These are phyloP conservation scores for Lactifluus pinguis DNA, from an alignment of 768 basidiomycete genomes.

Conservation along the genomic window DNA sequence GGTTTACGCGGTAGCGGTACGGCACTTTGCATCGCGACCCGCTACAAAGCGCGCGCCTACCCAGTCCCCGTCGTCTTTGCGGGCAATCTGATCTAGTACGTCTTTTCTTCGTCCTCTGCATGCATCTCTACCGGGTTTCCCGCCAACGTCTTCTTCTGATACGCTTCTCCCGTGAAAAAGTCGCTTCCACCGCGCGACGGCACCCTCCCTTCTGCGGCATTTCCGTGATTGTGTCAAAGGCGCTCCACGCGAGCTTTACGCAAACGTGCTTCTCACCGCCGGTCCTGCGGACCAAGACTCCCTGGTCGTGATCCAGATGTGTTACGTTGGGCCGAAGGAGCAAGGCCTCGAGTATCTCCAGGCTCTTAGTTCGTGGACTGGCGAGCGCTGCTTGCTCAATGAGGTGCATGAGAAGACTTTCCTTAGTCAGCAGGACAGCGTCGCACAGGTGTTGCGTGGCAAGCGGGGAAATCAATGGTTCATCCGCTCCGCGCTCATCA, in stretches of 20 bases:
- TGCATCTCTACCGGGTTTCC: not conserved
- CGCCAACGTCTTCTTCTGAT: not conserved
- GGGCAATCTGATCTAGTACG: slow-evolving; percentile 87
- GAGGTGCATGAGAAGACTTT: slow-evolving; percentile 90
- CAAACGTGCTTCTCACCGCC: slow-evolving; percentile 84
- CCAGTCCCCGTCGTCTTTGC: slow-evolving; percentile 88
- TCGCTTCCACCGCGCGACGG: slow-evolving; percentile 80
- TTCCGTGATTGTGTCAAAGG: slow-evolving; percentile 90
- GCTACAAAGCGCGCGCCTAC: slow-evolving; percentile 85
- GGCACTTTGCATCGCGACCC: slow-evolving; percentile 72
- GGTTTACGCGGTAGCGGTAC: slow-evolving; percentile 79
- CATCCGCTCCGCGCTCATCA: slow-evolving; percentile 78
- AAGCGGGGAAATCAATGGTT: slow-evolving; percentile 84
- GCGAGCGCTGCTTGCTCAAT: slow-evolving; percentile 76
- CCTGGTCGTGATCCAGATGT: slow-evolving; percentile 86
- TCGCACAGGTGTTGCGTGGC: slow-evolving; percentile 81
- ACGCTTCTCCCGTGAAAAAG: slow-evolving; percentile 30
- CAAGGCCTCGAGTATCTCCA: slow-evolving; percentile 71
- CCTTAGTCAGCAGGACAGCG: slow-evolving; percentile 82
- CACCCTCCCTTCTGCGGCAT: slow-evolving; percentile 82
- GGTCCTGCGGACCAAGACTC: slow-evolving; percentile 80
- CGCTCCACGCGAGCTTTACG: slow-evolving; percentile 80
- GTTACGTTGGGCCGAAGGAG: slow-evolving; percentile 71
- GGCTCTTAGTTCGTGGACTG: slow-evolving; percentile 83
- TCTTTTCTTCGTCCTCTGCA: slow-evolving; percentile 16